Evolutionary conservation across 176 grass and related monocot genomes (phyloP), one percentile per base, ranked within the genome.

Genomic region (Cenchrus purpureus): DNA sequence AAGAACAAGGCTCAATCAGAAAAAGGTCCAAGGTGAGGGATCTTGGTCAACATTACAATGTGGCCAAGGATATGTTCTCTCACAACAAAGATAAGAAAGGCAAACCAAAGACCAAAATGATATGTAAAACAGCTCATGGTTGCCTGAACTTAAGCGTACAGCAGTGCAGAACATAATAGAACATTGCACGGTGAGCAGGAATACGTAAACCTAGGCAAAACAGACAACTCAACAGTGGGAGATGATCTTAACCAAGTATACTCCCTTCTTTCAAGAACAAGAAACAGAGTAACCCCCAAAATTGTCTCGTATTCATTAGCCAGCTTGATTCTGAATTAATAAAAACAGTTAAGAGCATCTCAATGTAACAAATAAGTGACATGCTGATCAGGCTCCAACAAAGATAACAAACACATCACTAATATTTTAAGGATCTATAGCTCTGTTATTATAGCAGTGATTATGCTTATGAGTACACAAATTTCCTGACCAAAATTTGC

Each of bases 1-100:
- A 65, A 86, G 10, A 78, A 72, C 52, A 61, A 51, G 73, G 37
- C 43, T 61, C 10, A 3, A 73, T 90, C 50, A 90, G 83, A 86
- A 65, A 83, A 65, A 2, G 34, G 34, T 6, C 16, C 13, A 42
- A 43, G 29, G 16, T 16, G 46, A 44, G 19, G 71, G 5, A 14
- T 3, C 12, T 22, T 57, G 64, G 51, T 44, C 1, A 17, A 46
- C 59, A 60, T 48, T 1, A 82, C 12, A 82, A 60, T 57, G 1
- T 3, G 20, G 12, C 1, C 28, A 69, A 56, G 3, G 32, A 69
- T 13, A 43, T 46, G 49, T 76, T 13, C 7, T 12, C 32, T 13
- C 8, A 44, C 10, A 60, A 9, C 1, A 22, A 60, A 60, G 37
- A 50, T 7, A 14, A n/a, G 12, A 52, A 52, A 73, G n/a, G 48